Base-by-base conservation (phyloP, 371 early-diverging fungal genomes). In the Chytridium lagenaria region DNA sequence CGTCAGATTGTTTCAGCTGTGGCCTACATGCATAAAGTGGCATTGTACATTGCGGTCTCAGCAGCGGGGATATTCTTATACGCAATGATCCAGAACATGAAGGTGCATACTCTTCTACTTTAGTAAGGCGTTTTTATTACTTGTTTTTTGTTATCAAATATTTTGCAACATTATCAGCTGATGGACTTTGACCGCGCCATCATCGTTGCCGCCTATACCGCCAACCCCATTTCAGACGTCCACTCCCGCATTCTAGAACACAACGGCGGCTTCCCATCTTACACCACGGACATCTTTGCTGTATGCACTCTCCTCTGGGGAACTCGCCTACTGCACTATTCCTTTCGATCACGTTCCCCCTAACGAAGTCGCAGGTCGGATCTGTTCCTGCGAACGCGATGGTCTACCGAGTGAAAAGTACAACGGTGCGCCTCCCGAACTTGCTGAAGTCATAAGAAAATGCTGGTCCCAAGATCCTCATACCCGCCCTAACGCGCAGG, bases 141-240 rank as follows among this genome's bases (percentile, higher is more conserved):
- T n/a, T n/a, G n/a, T n/a, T n/a, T n/a, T n/a, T n/a, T n/a, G n/a
- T n/a, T n/a, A n/a, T n/a, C n/a, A n/a, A 5, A 7, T 26, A 5
- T 15, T 57, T 23, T 7, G 7, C 57, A 57, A 15, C n/a, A n/a
- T n/a, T n/a, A n/a, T n/a, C n/a, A 49, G 26, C 19, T 67, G 26
- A 67, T 67, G n/a, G 67, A 67, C 67, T 67, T 67, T 37, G 67
- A 67, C 31, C 38, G 67, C 10, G 23, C 44, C 49, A 22, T 28
- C 12, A 37, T 40, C 28, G 16, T 33, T 7, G 67, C 23, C 5
- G 67, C n/a, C 3, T 2, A 67, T 15, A 44, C 26, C 12, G 2
- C 5, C 49, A 38, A 22, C 28, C 64, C 28, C 28, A 5, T 67
- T n/a, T 19, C 23, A 16, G 67, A 67, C 49, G 15, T 40, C 22